Percentiles rank a stretch among this genome's conserved stretches.
Evolutionary conservation across 345 rosid species (phyloP).

Genomic region (Angophora floribunda): DNA sequence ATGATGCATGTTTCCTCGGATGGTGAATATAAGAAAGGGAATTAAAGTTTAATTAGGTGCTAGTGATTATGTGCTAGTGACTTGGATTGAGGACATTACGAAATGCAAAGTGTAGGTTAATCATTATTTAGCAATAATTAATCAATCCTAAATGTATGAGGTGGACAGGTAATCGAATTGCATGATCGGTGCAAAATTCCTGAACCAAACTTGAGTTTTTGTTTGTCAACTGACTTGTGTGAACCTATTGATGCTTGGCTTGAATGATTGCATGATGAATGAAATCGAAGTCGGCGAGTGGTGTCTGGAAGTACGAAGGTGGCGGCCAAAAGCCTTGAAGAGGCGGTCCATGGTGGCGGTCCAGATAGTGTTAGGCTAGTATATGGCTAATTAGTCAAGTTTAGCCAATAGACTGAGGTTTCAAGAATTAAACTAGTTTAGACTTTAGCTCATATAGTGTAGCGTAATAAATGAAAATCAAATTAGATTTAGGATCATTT

Average conservation of each 20-base stretch:
- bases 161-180: neutral
- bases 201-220: neutral
- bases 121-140: neutral
- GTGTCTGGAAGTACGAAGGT: neutral
- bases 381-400: too few species aligned
- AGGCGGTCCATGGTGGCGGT: too few species aligned
- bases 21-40: neutral
- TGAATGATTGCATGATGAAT: neutral
- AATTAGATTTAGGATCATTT: too few species aligned
- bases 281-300: neutral
- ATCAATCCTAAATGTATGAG: neutral
- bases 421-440: too few species aligned
- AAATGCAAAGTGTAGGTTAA: neutral
- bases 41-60: neutral
- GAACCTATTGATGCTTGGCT: neutral
- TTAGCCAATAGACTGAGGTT: too few species aligned
- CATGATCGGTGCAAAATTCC: neutral
- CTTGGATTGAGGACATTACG: neutral
- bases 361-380: too few species aligned
- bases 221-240: neutral
- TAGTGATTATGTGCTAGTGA: too few species aligned
- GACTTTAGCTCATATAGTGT: too few species aligned
- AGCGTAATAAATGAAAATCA: too few species aligned
- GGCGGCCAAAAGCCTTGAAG: too few species aligned
- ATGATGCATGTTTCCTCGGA: neutral